Conservation (phyloP, 805 yeast genomes). For the Spathaspora girioi region DNA sequence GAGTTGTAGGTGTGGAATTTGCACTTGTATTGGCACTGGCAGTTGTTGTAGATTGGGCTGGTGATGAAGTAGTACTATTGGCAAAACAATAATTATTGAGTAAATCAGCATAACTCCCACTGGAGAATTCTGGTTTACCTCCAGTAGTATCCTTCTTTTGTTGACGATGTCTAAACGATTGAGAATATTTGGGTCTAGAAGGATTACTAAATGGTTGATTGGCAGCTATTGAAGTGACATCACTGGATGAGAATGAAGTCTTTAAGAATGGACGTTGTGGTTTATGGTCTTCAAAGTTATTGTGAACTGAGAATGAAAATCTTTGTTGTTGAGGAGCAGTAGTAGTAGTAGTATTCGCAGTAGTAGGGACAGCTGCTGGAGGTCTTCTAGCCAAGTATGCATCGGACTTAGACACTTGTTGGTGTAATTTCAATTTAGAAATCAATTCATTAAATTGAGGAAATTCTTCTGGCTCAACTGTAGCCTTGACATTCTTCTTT, state of each 20-base stretch:
- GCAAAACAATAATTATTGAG: conserved; percentile 35
- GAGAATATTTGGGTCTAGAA: conserved; percentile 6
- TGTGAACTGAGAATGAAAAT: conserved; percentile 3
- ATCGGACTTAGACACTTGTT: conserved; percentile 6
- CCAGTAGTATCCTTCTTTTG: conserved; percentile 2
- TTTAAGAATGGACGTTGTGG: conserved; percentile 4
- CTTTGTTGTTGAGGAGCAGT: conserved; percentile 1
- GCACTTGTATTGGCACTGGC: not conserved
- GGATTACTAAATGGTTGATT: not conserved
- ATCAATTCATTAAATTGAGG: conserved; percentile 21
- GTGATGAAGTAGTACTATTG: conserved; percentile 14
- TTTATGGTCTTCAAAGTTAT: conserved; percentile 3
- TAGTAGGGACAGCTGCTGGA: not conserved
- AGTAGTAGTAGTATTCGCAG: not conserved
- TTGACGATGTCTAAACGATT: conserved; percentile 4
- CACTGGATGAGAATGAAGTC: conserved; percentile 7
- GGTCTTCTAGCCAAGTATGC: not conserved
- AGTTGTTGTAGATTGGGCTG: not conserved
- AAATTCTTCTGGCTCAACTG: not conserved
- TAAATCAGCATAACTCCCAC: conserved; percentile 26
- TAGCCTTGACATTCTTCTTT: not conserved
- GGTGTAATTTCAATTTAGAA: conserved; percentile 15
- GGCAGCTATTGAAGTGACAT: not conserved
- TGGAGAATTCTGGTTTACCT: conserved; percentile 2
- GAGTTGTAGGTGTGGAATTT: conserved; percentile 3